These are phyloP conservation scores for Botrytis medusae DNA, from an alignment of 2,329 filamentous ascomycete species.

Conservation along the genomic window DNA sequence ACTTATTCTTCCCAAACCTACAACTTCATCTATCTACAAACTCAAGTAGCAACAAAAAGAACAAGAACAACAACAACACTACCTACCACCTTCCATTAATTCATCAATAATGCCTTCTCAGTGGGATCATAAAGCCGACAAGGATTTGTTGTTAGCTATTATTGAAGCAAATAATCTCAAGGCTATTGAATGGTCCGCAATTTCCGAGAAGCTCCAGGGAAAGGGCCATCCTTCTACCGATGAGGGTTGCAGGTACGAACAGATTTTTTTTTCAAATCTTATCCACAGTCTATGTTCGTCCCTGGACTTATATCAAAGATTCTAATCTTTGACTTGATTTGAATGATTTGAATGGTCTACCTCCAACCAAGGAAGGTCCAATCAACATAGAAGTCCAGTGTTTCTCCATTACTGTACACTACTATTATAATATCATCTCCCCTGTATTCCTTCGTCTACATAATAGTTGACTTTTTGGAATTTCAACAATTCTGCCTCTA, in stretches of 20 bases:
- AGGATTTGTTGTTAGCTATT: conserved; percentile 37
- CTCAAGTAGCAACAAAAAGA: neutral
- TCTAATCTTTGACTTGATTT: neutral
- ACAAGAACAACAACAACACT: neutral
- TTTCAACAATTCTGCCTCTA: neutral
- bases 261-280: neutral
- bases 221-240: conserved; percentile 35
- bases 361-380: neutral
- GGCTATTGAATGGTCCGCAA: conserved; percentile 31
- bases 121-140: conserved; percentile 36
- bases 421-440: too few relatives aligned
- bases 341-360: neutral
- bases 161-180: conserved; percentile 34
- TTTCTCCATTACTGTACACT: neutral
- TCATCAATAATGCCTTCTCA: conserved; percentile 14
- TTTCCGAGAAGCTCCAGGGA: conserved; percentile 28
- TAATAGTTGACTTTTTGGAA: neutral
- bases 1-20: neutral
- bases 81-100: neutral
- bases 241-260: conserved; percentile 38
- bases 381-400: neutral
- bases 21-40: neutral
- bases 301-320: neutral
- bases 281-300: neutral
- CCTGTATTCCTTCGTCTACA: neutral